These are phyloP conservation scores for Aspergillus japonicus DNA, from an alignment of 2,329 filamentous ascomycete genomes.

Conservation along the genomic window DNA sequence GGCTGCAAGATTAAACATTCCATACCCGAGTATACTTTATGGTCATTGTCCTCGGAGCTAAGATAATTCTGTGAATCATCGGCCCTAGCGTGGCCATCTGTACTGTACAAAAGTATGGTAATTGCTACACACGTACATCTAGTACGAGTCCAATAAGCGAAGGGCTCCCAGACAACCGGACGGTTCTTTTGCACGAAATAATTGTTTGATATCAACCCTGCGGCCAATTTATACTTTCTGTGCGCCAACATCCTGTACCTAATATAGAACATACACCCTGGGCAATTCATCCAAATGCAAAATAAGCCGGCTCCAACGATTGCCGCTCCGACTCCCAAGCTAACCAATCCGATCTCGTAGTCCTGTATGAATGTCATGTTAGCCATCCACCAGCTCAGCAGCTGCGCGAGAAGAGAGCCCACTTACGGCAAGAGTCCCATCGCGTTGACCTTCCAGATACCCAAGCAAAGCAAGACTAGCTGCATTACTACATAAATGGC, in stretches of 20 bases:
- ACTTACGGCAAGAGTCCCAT: constrained; percentile 93
- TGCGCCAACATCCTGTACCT: background rate
- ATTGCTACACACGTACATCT: too few species aligned
- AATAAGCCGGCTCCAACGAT: constrained; percentile 64
- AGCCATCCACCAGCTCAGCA: background rate
- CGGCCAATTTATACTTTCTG: background rate
- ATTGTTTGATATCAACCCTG: background rate
- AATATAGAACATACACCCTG: background rate
- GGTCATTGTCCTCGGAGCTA: too few species aligned
- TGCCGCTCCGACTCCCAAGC: constrained; percentile 84
- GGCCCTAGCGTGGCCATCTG: too few species aligned
- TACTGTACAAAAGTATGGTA: too few species aligned
- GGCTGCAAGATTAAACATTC: too few species aligned
- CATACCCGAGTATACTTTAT: too few species aligned
- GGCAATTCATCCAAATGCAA: constrained; percentile 50
- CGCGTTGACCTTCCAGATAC: constrained; percentile 92
- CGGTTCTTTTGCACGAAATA: background rate
- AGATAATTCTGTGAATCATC: too few species aligned
- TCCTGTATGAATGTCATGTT: constrained; percentile 53
- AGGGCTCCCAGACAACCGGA: background rate
- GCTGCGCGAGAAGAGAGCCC: background rate
- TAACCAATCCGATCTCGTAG: constrained; percentile 94
- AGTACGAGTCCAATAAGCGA: background rate
- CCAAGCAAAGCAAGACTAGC: constrained; percentile 75
- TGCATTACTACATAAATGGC: constrained; percentile 85